A percentile compares a stretch with the other conserved stretches of the same genome.
Evolutionary conservation across 768 basidiomycete genomes (phyloP).

Genomic region (Russula foetens): DNA sequence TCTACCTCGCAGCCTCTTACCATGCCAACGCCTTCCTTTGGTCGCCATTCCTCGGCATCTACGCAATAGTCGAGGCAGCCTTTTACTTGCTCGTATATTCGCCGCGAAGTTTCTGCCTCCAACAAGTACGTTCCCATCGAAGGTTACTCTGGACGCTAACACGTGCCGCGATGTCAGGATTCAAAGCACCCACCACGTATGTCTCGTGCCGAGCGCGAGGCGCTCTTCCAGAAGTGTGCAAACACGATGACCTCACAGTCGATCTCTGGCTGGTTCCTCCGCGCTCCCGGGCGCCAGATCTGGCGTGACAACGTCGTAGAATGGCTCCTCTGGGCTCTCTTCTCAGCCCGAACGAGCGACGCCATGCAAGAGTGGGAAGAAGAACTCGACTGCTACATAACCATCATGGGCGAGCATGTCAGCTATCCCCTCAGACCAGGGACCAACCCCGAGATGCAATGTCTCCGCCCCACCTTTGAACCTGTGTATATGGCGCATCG

Average conservation of each 20-base stretch:
- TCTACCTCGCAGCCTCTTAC: conserved; percentile 27
- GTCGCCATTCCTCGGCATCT: conserved; percentile 26
- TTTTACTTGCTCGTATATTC: conserved; percentile 47
- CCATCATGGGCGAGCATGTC: conserved; percentile 32
- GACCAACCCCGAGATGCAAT: conserved; percentile 30
- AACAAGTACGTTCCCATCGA: conserved; percentile 33
- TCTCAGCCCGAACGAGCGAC: conserved; percentile 33
- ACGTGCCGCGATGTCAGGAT: conserved; percentile 17
- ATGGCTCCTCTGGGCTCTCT: conserved; percentile 63
- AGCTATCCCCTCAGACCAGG: conserved; percentile 37
- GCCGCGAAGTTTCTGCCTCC: conserved; percentile 38
- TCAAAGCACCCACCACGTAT: conserved; percentile 31
- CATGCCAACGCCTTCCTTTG: conserved; percentile 25
- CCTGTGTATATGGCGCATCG: conserved; percentile 47
- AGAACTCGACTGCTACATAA: conserved; percentile 43
- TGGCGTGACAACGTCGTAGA: conserved; percentile 43
- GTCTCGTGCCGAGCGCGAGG: conserved; percentile 35
- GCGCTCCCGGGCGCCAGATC: conserved; percentile 24
- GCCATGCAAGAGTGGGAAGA: conserved; percentile 35
- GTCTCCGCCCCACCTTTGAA: conserved; percentile 49
- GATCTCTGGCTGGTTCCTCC: conserved; percentile 48
- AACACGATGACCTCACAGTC: conserved; percentile 23
- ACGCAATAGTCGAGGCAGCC: conserved; percentile 35
- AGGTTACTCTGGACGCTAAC: not conserved
- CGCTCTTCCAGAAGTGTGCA: conserved; percentile 42